A percentile compares a stretch with the other conserved stretches of the same genome.
Evolutionary conservation across 2,329 filamentous ascomycete species (phyloP).

Genomic region (Trichoderma endophyticum): DNA sequence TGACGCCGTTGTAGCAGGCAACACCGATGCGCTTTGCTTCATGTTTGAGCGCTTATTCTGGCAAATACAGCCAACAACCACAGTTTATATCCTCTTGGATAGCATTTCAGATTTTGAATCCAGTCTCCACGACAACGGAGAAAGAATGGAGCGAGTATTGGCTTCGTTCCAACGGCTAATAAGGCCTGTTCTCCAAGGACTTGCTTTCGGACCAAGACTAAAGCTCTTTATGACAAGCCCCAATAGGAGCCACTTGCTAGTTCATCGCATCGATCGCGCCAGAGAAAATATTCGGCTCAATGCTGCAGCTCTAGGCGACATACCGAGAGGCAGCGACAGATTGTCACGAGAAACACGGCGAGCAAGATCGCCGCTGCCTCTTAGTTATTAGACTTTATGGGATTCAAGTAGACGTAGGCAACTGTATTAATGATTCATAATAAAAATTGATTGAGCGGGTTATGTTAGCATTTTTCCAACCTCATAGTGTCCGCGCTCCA

Average conservation of each 20-base stretch:
- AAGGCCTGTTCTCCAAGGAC: background rate
- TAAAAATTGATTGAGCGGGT: background rate
- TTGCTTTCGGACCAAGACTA: background rate
- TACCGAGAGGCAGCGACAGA: background rate
- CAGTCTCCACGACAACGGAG: background rate
- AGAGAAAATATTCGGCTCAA: slow-evolving; percentile 10
- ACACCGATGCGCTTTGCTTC: slow-evolving; percentile 6
- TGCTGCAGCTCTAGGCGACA: background rate
- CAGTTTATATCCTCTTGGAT: slow-evolving; percentile 1
- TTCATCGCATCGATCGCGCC: background rate
- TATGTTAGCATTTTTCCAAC: background rate
- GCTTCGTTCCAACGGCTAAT: background rate
- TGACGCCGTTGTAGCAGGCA: background rate
- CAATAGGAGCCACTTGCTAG: background rate
- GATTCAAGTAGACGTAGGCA: too few species aligned
- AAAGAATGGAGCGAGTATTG: slow-evolving; percentile 7
- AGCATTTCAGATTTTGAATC: slow-evolving; percentile 9
- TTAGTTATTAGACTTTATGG: background rate
- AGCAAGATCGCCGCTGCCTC: background rate
- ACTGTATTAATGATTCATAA: background rate
- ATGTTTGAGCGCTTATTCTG: slow-evolving; percentile 6
- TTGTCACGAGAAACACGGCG: background rate
- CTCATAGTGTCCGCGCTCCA: background rate
- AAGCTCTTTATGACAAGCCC: slow-evolving; percentile 14
- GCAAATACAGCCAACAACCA: background rate